Evolutionary conservation across 345 rosid genomes (phyloP), one percentile per base, ranked within the genome.

Genomic region (Jatropha curcas): DNA sequence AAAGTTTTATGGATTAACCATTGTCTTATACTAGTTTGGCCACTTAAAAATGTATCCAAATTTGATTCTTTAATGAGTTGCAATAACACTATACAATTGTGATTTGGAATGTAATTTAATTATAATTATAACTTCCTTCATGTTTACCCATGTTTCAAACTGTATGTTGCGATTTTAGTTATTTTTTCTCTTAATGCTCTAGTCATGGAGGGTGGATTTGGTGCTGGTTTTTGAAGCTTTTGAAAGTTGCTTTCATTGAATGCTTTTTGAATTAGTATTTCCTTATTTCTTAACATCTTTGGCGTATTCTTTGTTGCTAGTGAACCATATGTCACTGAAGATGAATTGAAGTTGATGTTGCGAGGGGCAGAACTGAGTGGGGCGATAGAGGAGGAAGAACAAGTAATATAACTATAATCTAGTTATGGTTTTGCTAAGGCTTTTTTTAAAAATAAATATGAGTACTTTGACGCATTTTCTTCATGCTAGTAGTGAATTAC

Each of bases 301-400:
- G 50, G 45, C 60, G 30, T 27, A 39, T 76, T 41, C 6, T 63
- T 67, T 33, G 62, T 51, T 46, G 48, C 71, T 70, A 95, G 96
- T 20, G 98, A 95, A 79, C 98, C 96, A 50, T 92, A 89, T 80
- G 99, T 95, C 72, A 92, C 98, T 74, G 98, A 92, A 79, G 99
- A 95, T 75, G 98, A 95, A 84, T 66, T 95, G 77, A 92, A 95
- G 84, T 77, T 95, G 83, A 92, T 95, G 99, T 73, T 95, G 82
- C 85, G 96, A 33, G 99, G 99, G 51, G 99, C 97, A 75, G 97
- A 92, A 80, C 57, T 95, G 70, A 95, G 99, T 75, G 99, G 99
- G 5, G 98, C 98, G n/a, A 95, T 95, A 72, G 99, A 95, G 83
- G 99, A 92, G 87, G 99, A 95, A 79, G 99, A 95, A 74, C 99